Conservation (phyloP, 805 yeast genomes). For the Novakomyces olei region DNA sequence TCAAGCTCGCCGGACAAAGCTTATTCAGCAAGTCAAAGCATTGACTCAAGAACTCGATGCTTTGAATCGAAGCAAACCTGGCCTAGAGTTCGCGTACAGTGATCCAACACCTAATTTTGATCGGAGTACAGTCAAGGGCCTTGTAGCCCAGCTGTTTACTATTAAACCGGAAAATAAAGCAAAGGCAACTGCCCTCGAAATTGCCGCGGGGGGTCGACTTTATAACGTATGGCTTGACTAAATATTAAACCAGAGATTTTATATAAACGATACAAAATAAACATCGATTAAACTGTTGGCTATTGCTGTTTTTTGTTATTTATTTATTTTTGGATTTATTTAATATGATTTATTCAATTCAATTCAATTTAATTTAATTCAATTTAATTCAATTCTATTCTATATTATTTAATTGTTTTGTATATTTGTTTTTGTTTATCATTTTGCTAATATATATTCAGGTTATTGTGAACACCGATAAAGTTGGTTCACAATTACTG, state of each 20-base stretch:
- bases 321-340: too few relatives aligned
- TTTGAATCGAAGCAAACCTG: conserved; percentile 41
- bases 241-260: too few relatives aligned
- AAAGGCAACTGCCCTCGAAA: conserved; percentile 67
- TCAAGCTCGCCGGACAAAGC: conserved; percentile 12
- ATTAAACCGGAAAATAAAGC: conserved; percentile 33
- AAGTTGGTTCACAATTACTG: conserved; percentile 59
- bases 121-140: conserved; percentile 49
- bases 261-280: too few relatives aligned
- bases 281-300: too few relatives aligned
- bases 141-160: conserved; percentile 66
- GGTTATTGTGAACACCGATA: conserved; percentile 77
- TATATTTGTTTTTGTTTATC: too few relatives aligned
- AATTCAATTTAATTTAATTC: too few relatives aligned
- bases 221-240: too few relatives aligned
- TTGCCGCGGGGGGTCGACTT: conserved; percentile 79
- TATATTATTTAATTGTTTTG: too few relatives aligned
- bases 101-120: conserved; percentile 42
- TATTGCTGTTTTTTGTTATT: too few relatives aligned
- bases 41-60: conserved; percentile 28
- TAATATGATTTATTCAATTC: too few relatives aligned
- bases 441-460: too few relatives aligned
- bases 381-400: too few relatives aligned
- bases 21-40: conserved; percentile 14
- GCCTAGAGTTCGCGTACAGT: conserved; percentile 52